Evolutionary conservation across 305 asterid species (phyloP), one percentile per base, ranked within the genome.

Genomic region (Caryopteris hybrid): DNA sequence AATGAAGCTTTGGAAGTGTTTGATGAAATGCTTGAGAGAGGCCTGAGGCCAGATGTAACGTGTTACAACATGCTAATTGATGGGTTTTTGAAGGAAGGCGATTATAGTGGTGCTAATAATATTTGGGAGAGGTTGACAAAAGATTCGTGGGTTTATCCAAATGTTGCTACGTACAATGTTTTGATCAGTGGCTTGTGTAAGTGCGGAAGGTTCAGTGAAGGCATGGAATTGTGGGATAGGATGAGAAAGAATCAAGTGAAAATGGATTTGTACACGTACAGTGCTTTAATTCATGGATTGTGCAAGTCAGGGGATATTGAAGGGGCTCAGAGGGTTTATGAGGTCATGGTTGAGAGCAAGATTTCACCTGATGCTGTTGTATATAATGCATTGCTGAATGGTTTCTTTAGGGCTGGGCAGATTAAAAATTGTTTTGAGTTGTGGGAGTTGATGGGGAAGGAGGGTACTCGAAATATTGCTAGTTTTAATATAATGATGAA

Each of bases 141-240:
- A 47, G 88, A 76, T 62, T 73, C 89, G 1, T 57, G 69, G 68
- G 90, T 78, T 73, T 89, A 78, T 79, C 99, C 97, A 17, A 88
- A 80, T 64, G 81, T 79, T 45, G 88, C 73, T 71, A 84, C 91
- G 11, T 90, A 90, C 76, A 94, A 94, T 76, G 76, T 88, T 72
- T 63, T 87, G 90, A 87, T 94, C 75, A 86, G 84, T 80, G 97
- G 99, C 48, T 81, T 94, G 80, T 89, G 95, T 58, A 86, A 84
- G 78, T 88, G 95, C 48, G 84, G 87, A 39, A 84, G 75, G 86
- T 83, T 84, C 71, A 68, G 57, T 8, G 96, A 87, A 77, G 90
- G 83, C 43, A 64, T 88, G 65, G 83, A 73, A 56, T 31, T 88
- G 66, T 87, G 88, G 93, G 85, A 83, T 53, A 85, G 91, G 79